Conservation (phyloP, 2,329 filamentous ascomycete species). For the Colletotrichum eremochloae region DNA sequence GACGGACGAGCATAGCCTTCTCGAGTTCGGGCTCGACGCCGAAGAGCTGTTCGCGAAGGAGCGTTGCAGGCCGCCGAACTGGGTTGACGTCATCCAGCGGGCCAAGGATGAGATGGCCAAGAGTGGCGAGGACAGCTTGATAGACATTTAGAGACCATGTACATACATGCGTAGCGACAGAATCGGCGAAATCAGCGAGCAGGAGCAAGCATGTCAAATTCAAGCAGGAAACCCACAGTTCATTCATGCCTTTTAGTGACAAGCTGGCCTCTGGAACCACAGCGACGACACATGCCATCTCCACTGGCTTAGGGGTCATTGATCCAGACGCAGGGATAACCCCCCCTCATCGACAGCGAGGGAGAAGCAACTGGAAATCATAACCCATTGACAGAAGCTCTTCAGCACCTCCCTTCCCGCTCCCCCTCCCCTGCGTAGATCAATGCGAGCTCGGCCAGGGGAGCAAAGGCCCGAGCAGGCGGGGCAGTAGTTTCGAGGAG, state of each 20-base stretch:
- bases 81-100: slow-evolving; percentile 60
- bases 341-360: background rate
- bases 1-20: slow-evolving; percentile 63
- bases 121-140: slow-evolving; percentile 35
- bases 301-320: background rate
- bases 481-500: background rate
- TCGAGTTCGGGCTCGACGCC: slow-evolving; percentile 63
- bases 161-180: background rate
- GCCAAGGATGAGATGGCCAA: slow-evolving; percentile 47
- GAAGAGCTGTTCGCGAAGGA: slow-evolving; percentile 56
- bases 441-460: slow-evolving; percentile 18
- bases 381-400: background rate
- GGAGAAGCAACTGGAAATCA: background rate
- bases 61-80: slow-evolving; percentile 53
- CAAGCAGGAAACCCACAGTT: background rate
- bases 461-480: background rate
- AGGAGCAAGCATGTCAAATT: background rate
- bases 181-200: background rate
- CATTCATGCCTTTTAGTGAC: slow-evolving; percentile 1
- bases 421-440: slow-evolving; percentile 17
- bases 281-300: background rate
- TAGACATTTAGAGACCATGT: slow-evolving; percentile 37
- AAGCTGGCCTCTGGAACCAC: background rate
- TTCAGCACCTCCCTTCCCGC: background rate
- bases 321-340: slow-evolving; percentile 5